Base-by-base conservation (phyloP, 768 basidiomycete genomes). In the Amanita rimosa region DNA sequence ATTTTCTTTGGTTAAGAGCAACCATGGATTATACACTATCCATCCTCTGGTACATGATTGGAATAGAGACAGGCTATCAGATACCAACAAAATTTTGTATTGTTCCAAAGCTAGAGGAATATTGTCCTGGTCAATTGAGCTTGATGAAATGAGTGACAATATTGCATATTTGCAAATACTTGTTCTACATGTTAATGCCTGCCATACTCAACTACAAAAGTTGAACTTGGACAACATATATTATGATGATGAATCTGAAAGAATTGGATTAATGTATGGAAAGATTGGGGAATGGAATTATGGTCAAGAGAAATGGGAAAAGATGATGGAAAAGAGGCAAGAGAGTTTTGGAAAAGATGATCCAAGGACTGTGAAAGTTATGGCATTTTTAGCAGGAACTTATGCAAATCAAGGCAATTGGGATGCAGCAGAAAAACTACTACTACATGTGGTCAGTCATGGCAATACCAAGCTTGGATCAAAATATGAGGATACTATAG, bases 1-100 rank as follows among this genome's bases (percentile, higher is more conserved):
- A 19, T 52, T 54, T 34, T 58, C 57, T 6, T 44, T 58, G 42
- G 37, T 58, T 11, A 54, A 53, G 39, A 33, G 34, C 27, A 44
- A 3, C 19, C 16, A 40, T 13, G 33, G 17, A 10, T 35, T 29
- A 24, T 55, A 55, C 27, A 17, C 38, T 36, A 34, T 55, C 13
- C 54, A 55, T 48, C 52, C 51, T 11, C 40, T 54, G 42, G 43
- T 54, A 17, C 53, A 54, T 24, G 19, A n/a, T 11, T 54, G 53
- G 46, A 48, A 33, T n/a, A 39, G 47, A 14, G 10, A 31, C 11
- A 46, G 22, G 21, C 6, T 46, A 21, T 17, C 44, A 46, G 21
- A 46, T 13, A 8, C 24, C 29, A 11, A 43, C n/a, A 43, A 21
- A 21, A 21, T 41, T 43, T 14, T 17, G 14, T 27, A 46, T 21